Evolutionary conservation across 352 stramenopile species (phyloP).

Genomic region (Phytophthora hibernalis): DNA sequence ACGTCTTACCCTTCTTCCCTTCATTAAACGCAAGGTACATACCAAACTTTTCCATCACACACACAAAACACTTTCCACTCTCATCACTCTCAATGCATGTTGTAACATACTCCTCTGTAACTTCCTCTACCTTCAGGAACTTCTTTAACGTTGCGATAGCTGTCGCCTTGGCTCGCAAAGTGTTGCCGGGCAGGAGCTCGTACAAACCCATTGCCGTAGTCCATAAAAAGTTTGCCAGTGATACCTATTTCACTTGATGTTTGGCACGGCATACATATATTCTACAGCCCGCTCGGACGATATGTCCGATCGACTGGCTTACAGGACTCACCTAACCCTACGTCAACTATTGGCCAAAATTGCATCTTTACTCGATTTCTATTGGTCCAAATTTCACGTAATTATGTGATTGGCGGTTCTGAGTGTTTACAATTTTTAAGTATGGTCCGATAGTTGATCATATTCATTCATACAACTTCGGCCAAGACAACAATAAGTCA

Average conservation of each 20-base stretch:
- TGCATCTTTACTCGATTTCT: not conserved
- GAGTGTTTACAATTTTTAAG: not conserved
- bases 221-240: conserved; percentile 17
- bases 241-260: not conserved
- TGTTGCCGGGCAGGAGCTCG: conserved; percentile 8
- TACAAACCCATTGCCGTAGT: conserved; percentile 9
- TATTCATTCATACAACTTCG: conserved; percentile 3
- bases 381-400: not conserved
- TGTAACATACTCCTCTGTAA: too few relatives aligned
- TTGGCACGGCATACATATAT: not conserved
- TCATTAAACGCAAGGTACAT: too few relatives aligned
- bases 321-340: not conserved
- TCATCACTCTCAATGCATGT: too few relatives aligned
- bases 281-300: not conserved
- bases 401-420: not conserved
- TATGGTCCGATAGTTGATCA: not conserved
- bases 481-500: too few relatives aligned
- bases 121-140: conserved; percentile 19
- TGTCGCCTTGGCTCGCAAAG: conserved; percentile 5
- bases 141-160: conserved; percentile 4
- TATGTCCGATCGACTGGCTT: too few relatives aligned
- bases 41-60: too few relatives aligned
- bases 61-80: too few relatives aligned
- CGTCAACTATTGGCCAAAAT: not conserved
- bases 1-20: not conserved